phyloP scores from a whole-genome alignment of 176 grass and related monocot genomes.

The Eragrostis nindensis region DNA sequence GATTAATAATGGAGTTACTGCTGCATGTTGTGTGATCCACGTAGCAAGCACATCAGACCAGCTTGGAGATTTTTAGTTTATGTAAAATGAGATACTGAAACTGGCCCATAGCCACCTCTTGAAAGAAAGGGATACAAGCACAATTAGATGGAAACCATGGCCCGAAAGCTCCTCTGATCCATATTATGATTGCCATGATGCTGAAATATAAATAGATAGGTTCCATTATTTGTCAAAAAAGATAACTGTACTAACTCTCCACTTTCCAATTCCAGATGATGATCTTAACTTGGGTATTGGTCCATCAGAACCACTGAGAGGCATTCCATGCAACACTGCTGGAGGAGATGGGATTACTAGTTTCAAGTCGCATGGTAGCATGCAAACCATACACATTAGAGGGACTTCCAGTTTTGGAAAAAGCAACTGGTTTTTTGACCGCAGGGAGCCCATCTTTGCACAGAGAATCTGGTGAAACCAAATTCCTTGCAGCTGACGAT shows the following conservation, averaged over 20 bases:
- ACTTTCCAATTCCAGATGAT: conserved; percentile 62
- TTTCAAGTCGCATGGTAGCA: conserved; percentile 53
- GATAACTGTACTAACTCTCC: conserved; percentile 15
- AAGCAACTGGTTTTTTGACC: conserved; percentile 37
- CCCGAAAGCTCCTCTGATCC: conserved; percentile 6
- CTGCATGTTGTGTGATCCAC: conserved; percentile 2
- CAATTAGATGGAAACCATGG: not conserved
- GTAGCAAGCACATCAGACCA: not conserved
- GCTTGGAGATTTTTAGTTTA: conserved; percentile 26
- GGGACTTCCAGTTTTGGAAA: conserved; percentile 54
- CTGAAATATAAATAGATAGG: conserved; percentile 22
- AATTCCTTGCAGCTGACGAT: conserved; percentile 49
- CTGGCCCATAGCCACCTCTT: not conserved
- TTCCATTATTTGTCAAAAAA: conserved; percentile 16
- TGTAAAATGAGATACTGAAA: not conserved
- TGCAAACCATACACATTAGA: conserved; percentile 59
- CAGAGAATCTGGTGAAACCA: conserved; percentile 51
- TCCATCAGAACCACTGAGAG: conserved; percentile 55
- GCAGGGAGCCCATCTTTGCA: conserved; percentile 38
- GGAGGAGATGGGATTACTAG: conserved; percentile 57
- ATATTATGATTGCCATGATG: conserved; percentile 8
- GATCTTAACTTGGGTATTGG: conserved; percentile 42
- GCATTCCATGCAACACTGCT: conserved; percentile 52
- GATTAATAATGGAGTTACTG: not conserved
- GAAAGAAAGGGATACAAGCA: not conserved